phyloP scores from a whole-genome alignment of 164 flowering plant species.

The Euptelea pleiosperma region DNA sequence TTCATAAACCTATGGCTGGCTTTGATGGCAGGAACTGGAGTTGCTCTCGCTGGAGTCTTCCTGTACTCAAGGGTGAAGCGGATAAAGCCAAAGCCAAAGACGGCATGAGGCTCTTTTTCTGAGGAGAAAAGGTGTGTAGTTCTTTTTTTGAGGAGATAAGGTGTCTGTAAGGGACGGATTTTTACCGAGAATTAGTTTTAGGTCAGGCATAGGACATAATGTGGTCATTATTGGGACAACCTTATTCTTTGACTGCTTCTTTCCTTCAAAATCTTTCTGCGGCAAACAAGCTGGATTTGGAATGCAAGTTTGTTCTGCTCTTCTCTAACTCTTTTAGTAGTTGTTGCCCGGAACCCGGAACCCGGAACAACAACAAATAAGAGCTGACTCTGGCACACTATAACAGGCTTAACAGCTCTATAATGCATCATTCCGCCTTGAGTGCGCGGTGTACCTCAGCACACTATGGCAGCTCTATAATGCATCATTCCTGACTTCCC shows the following conservation, averaged over 20 bases:
- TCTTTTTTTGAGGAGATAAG: neutral
- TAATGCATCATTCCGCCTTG: too few relatives aligned
- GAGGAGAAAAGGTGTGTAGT: neutral
- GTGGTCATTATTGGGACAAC: neutral
- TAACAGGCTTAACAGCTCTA: too few relatives aligned
- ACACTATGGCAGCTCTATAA: too few relatives aligned
- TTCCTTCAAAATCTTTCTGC: neutral
- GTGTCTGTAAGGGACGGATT: neutral
- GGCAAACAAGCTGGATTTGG: neutral
- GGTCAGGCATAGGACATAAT: neutral
- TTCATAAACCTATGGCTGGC: neutral
- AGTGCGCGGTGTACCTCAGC: too few relatives aligned
- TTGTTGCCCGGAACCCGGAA: too few relatives aligned
- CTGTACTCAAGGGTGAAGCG: constrained; percentile 84
- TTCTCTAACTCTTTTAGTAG: too few relatives aligned
- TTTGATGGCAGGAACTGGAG: constrained; percentile 68
- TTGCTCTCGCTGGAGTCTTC: constrained; percentile 93
- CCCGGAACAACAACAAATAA: too few relatives aligned
- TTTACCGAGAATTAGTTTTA: neutral
- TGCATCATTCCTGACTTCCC: too few relatives aligned
- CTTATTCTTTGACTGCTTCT: constrained; percentile 14
- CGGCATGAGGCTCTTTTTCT: constrained; percentile 28
- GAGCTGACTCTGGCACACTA: too few relatives aligned
- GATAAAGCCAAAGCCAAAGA: constrained; percentile 69
- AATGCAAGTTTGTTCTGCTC: too few relatives aligned